Evolutionary conservation across 352 stramenopile genomes (phyloP).

Genomic region (Phytophthora multivora): DNA sequence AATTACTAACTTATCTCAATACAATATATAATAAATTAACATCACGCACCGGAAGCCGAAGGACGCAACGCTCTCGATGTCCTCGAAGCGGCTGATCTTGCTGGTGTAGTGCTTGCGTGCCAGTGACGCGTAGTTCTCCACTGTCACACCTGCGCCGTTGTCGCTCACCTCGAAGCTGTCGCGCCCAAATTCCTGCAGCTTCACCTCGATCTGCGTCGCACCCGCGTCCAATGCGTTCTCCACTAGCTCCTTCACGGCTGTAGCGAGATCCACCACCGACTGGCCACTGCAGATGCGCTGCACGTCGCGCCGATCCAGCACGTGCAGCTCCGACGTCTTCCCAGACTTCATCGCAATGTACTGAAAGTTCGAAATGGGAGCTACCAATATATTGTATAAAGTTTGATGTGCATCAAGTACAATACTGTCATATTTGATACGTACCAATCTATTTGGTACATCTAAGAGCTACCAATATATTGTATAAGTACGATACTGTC

Average conservation of each 20-base stretch:
- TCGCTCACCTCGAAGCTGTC: slow-evolving; percentile 96
- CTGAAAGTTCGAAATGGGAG: slow-evolving; percentile 21
- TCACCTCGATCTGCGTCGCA: slow-evolving; percentile 83
- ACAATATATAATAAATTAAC: background rate
- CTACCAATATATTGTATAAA: background rate
- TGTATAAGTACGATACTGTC: too few species aligned
- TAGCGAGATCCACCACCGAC: slow-evolving; percentile 94
- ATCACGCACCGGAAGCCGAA: slow-evolving; percentile 92
- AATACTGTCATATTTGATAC: too few species aligned
- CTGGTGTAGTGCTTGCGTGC: slow-evolving; percentile 94
- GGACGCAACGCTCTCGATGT: slow-evolving; percentile 88
- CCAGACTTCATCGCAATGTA: slow-evolving; percentile 11
- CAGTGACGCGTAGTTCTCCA: slow-evolving; percentile 76
- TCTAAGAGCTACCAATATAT: background rate
- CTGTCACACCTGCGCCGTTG: slow-evolving; percentile 92
- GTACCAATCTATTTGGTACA: background rate
- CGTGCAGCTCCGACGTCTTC: slow-evolving; percentile 32
- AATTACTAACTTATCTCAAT: slow-evolving; percentile 1
- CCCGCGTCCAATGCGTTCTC: slow-evolving; percentile 92
- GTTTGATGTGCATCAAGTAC: too few species aligned
- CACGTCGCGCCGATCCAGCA: slow-evolving; percentile 52
- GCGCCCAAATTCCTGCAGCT: slow-evolving; percentile 91
- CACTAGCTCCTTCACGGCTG: slow-evolving; percentile 98
- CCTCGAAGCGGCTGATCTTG: slow-evolving; percentile 96
- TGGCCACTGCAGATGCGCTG: slow-evolving; percentile 90